phyloP scores from a whole-genome alignment of 2,329 filamentous ascomycete species.

The Pseudogymnoascus sp. region DNA sequence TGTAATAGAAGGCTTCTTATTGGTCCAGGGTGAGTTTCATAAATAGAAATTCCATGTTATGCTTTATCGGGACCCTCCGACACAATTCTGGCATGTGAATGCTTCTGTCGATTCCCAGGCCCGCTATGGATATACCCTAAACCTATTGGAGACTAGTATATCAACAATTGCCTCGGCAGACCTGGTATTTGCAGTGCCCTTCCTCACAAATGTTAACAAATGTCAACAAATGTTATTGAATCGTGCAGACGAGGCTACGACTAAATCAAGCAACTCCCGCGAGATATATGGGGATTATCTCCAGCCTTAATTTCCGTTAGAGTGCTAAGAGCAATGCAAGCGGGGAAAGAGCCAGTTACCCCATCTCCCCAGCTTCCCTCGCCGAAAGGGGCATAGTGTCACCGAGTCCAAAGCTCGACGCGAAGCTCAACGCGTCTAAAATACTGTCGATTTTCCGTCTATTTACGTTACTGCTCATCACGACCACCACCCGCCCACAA shows the following conservation, averaged over 20 bases:
- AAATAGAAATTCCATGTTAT: neutral
- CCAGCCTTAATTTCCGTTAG: neutral
- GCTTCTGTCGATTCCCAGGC: neutral
- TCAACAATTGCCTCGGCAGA: neutral
- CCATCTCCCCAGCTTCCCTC: neutral
- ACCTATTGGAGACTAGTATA: neutral
- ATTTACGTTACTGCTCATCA: neutral
- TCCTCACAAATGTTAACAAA: neutral
- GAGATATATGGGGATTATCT: neutral
- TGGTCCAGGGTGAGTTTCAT: neutral
- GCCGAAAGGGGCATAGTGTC: neutral
- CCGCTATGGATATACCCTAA: neutral
- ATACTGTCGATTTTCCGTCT: neutral
- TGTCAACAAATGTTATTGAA: neutral
- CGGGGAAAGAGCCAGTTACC: neutral
- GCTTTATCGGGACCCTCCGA: neutral
- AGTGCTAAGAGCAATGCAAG: neutral
- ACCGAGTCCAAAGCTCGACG: neutral
- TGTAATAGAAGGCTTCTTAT: neutral
- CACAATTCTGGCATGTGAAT: slow-evolving; percentile 3
- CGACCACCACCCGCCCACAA: neutral
- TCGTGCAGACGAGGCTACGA: neutral
- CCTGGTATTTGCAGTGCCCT: neutral
- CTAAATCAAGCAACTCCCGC: slow-evolving; percentile 6
- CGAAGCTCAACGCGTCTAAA: neutral